A percentile compares a stretch with the other conserved stretches of the same genome.
phyloP scores from a whole-genome alignment of 2,329 filamentous ascomycete species.

The Botrytis galanthina region DNA sequence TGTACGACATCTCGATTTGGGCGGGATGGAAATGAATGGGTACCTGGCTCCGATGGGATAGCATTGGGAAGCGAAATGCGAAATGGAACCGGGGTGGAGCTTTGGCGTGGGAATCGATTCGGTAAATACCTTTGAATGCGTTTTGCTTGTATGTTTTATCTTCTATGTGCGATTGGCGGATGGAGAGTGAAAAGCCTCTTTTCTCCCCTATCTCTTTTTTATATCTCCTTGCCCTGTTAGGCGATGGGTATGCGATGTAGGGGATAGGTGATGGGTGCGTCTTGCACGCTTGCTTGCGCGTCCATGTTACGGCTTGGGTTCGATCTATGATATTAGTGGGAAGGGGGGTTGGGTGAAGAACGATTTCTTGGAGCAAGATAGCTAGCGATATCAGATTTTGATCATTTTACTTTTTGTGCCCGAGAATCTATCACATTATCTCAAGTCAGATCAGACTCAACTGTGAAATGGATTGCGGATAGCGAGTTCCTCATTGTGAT shows the following conservation, averaged over 20 bases:
- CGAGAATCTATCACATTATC: background rate
- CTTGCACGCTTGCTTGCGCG: background rate
- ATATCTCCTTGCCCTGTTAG: too few species aligned
- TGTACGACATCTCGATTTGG: background rate
- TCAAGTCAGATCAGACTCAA: background rate
- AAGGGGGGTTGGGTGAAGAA: background rate
- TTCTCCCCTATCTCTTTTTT: background rate
- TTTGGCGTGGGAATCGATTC: background rate
- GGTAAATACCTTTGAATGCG: background rate
- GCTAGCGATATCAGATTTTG: background rate
- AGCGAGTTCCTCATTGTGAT: fast-evolving
- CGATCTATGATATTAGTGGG: background rate
- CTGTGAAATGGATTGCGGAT: background rate
- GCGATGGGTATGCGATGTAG: background rate
- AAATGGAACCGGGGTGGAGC: background rate
- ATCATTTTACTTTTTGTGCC: background rate
- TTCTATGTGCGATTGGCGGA: background rate
- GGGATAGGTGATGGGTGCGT: background rate
- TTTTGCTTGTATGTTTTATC: background rate
- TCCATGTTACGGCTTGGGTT: background rate
- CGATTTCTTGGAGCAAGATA: background rate
- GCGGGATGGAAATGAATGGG: background rate
- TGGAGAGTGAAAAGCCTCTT: background rate
- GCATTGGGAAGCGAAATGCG: background rate
- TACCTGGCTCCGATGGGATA: constrained; percentile 1